Base-by-base conservation (phyloP, 257 asterid species). In the Solanum virginianum region DNA sequence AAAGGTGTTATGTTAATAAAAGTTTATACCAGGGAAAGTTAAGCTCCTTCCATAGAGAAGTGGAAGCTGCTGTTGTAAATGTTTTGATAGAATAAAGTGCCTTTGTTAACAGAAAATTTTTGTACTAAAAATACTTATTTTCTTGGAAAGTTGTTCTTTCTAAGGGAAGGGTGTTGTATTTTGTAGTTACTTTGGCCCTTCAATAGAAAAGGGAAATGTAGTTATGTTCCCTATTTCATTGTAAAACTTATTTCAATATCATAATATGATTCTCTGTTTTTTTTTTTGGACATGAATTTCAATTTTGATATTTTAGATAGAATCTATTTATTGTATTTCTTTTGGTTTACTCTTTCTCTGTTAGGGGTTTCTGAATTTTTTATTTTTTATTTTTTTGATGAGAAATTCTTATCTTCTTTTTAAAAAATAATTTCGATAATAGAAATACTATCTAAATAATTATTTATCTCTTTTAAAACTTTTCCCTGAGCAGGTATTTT, bases 31-130 rank as follows among this genome's bases (percentile, higher is more conserved):
- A 85, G 69, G 83, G 66, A 68, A 81, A 70, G 83, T 85, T 63
- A 54, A 39, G 65, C 41, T 53, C 68, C 87, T 69, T 83, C 86
- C 86, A 13, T 15, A 70, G 86, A 87, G 88, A 80, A 83, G 84
- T 54, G 59, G 82, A 77, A 77, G 47, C 26, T 86, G 83, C 75
- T 75, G 81, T 89, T 92, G 97, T 93, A 89, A 90, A 91, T 92
- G 89, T 88, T 91, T 90, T 77, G 88, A 45, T 74, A 77, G 81
- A 91, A 94, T 89, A 89, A 92, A 77, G 88, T 43, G 88, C 80
- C 80, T 51, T 79, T 63, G 91, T 88, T 84, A 65, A 74, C 84
- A 84, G 13, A 83, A 32, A 15, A 26, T 63, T 66, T 80, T 65
- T 54, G 84, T 86, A 62, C 43, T 72, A 74, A 77, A 77, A 77